Percentiles rank a stretch among this genome's conserved stretches.
phyloP scores from a whole-genome alignment of 768 basidiomycete species.

The Panus rudis region DNA sequence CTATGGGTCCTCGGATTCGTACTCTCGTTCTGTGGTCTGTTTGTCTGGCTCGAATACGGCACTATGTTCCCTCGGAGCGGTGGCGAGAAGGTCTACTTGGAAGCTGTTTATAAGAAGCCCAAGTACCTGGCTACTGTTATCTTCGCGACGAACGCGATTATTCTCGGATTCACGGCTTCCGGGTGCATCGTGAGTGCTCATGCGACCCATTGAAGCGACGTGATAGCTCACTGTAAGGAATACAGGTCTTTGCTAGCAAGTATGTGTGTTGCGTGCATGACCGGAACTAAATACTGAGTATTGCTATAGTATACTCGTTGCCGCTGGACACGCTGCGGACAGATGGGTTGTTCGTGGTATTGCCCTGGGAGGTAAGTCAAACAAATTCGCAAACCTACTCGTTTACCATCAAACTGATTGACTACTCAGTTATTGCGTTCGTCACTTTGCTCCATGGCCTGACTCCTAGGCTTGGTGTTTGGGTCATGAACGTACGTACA shows the following conservation, averaged over 20 bases:
- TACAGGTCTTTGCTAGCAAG: slow-evolving; percentile 17
- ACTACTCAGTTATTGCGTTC: slow-evolving; percentile 33
- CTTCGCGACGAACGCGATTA: slow-evolving; percentile 41
- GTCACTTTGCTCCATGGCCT: slow-evolving; percentile 40
- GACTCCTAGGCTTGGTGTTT: slow-evolving; percentile 34
- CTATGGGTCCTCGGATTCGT: slow-evolving; percentile 50
- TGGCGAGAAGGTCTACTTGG: slow-evolving; percentile 51
- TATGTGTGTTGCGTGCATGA: background rate
- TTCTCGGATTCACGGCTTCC: slow-evolving; percentile 33
- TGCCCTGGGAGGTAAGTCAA: slow-evolving; percentile 37
- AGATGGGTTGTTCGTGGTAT: slow-evolving; percentile 48
- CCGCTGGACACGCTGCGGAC: slow-evolving; percentile 31
- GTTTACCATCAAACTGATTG: background rate
- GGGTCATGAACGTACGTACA: slow-evolving; percentile 39
- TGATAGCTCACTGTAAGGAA: too few relatives aligned
- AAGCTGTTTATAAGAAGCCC: slow-evolving; percentile 41
- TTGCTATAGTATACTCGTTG: slow-evolving; percentile 34
- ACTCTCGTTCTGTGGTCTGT: slow-evolving; percentile 45
- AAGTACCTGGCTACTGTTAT: slow-evolving; percentile 41
- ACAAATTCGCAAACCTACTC: background rate
- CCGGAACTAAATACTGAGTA: too few relatives aligned
- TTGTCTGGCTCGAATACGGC: slow-evolving; percentile 53
- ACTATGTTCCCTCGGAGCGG: slow-evolving; percentile 52
- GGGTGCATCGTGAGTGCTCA: slow-evolving; percentile 40
- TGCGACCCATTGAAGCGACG: background rate